These are phyloP conservation scores for Citrus mangshanensis DNA, from an alignment of 345 rosid genomes.

Conservation along the genomic window DNA sequence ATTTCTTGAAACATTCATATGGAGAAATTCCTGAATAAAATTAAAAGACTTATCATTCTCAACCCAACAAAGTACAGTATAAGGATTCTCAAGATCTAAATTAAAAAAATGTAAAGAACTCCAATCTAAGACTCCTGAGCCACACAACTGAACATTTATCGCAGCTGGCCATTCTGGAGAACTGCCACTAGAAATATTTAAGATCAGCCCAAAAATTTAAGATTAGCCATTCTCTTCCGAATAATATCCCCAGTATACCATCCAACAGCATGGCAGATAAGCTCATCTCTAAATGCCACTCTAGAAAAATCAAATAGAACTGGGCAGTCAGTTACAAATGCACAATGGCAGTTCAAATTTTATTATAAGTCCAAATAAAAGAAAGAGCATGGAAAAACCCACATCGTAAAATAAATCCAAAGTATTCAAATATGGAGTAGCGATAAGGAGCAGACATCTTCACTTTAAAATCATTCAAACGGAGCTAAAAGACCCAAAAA, in stretches of 20 bases:
- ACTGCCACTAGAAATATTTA: too few species aligned
- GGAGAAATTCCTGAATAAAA: constrained; percentile 1
- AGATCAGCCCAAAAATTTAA: constrained; percentile 1
- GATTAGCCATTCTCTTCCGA: constrained; percentile 45
- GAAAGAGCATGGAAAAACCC: background rate
- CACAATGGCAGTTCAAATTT: background rate
- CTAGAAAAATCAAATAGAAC: constrained; percentile 28
- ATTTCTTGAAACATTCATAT: constrained; percentile 15
- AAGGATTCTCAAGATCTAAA: constrained; percentile 20
- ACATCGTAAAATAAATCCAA: too few species aligned
- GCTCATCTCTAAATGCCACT: constrained; percentile 77
- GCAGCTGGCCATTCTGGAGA: too few species aligned
- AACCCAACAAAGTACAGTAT: constrained; percentile 11
- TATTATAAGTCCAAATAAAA: background rate
- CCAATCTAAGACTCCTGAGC: too few species aligned
- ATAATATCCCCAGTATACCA: constrained; percentile 97
- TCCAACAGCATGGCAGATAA: constrained; percentile 90
- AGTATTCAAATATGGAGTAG: too few species aligned
- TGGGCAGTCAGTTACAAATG: background rate
- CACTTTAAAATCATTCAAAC: too few species aligned
- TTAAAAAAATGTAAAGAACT: too few species aligned
- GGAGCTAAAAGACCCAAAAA: too few species aligned
- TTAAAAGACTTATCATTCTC: constrained; percentile 7
- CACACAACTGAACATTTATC: background rate
- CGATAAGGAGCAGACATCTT: too few species aligned